Base-by-base conservation (phyloP, 305 asterid genomes). In the Euphrasia arctica region DNA sequence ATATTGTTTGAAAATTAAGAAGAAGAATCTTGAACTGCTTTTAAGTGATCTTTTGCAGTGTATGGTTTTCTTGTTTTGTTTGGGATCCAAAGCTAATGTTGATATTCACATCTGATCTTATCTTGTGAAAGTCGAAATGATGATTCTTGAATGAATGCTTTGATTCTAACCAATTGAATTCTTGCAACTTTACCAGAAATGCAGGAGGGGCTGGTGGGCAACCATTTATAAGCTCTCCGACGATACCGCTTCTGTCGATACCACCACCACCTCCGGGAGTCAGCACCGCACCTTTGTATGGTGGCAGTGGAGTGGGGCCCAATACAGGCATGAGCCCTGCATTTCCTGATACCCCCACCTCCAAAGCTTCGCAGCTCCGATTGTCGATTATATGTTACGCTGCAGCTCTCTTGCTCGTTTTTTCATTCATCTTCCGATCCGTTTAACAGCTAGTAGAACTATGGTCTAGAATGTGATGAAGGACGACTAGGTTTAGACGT, bases 221-320 rank as follows among this genome's bases (percentile, higher is more conserved):
- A 51, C 74, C 74, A 39, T 74, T 62, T 15, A 58, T 76, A 31
- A 64, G 54, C 55, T 34, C 68, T 32, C 66, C 74, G 15, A 13
- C 69, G 0, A 70, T 67, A 8, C 73, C 78, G 0, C 39, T 34
- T 1, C 18, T 58, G 43, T 60, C 18, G 13, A 49, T 18, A 34
- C 72, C 76, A n/a, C 70, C 65, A 9, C 69, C 79, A 1, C 70
- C 79, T 51, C 79, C 75, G 0, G 72, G 58, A 48, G 72, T 66
- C 50, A 32, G 70, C 14, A 8, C 60, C 3, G 3, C 51, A 15
- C 81, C 81, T 41, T 63, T 73, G 3, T 45, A 63, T 34, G 69
- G 78, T 29, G 60, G 14, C 27, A 18, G 22, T 18, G 67, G 71
- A 48, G 74, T 71, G 15, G 80, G 67, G 3, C 42, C 18, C 7